Base-by-base conservation (phyloP, 1,139 yeast genomes). In the Starmera stellimalicola region DNA sequence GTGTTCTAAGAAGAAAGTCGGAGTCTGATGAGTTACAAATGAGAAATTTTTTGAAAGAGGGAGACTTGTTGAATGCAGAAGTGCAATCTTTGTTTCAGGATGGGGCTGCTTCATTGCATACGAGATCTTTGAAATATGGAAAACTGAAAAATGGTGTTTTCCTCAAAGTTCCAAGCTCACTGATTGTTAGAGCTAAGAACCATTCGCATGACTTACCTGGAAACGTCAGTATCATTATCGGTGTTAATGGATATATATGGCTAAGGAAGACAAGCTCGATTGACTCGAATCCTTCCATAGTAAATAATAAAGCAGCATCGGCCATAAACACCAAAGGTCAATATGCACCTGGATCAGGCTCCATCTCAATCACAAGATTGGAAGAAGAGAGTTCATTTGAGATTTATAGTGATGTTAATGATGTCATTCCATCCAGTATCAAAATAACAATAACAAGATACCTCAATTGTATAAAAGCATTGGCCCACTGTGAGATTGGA, bases 371-470 rank as follows among this genome's bases (percentile, higher is more conserved):
- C 36, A 87, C 96, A 6, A 68, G 94, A 45, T 61, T 91, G 32
- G 97, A 93, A 53, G 96, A 91, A 52, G 95, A 87, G 51, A 81
- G 95, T 31, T 82, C 95, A 2, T 78, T 94, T 88, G 95, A 88
- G 51, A 91, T 93, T 34, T 93, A 93, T 58, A 80, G 94, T 35
- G 98, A 93, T 56, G 70, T 73, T 39, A 93, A 93, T 52, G 97
- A 88, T 42, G 52, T 60, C 18, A 79, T 93, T 16, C 60, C 82
- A 5, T 58, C 63, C 14, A 63, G 72, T 16, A 67, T 76, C 7
- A 70, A 93, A 45, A 74, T 71, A 41, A 80, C 87, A 17, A 88
- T 93, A 30, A 71, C 94, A 8, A 67, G 97, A 38, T 91, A 93
- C 55, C 73, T 79, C 34, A 87, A 87, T 56, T 88, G 93, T 41